These are phyloP conservation scores for Malassezia japonica DNA, from an alignment of 1,284 basidiomycete species.

Conservation along the genomic window DNA sequence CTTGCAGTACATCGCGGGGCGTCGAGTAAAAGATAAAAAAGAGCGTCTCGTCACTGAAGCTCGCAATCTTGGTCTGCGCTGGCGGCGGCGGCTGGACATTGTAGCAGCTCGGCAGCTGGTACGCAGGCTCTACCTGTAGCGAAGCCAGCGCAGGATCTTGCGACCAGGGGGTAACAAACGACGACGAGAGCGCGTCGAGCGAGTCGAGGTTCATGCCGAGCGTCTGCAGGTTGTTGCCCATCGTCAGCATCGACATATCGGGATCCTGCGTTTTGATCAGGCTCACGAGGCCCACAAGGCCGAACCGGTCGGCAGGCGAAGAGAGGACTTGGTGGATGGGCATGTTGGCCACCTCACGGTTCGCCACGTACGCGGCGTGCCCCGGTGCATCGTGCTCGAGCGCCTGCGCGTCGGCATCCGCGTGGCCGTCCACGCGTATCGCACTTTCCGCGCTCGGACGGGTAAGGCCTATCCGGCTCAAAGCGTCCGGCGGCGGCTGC, in stretches of 20 bases:
- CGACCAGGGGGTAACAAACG: constrained; percentile 94
- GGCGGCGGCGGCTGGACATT: constrained; percentile 84
- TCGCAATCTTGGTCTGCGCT: constrained; percentile 71
- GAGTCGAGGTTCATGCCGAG: constrained; percentile 83
- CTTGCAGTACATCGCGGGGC: constrained; percentile 84
- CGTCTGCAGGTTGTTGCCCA: constrained; percentile 84
- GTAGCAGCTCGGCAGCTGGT: constrained; percentile 83
- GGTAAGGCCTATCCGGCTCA: constrained; percentile 9
- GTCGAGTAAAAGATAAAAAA: constrained; percentile 98
- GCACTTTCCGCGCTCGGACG: not conserved
- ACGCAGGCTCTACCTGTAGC: constrained; percentile 71
- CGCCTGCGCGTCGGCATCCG: constrained; percentile 15
- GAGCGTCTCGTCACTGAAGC: constrained; percentile 90
- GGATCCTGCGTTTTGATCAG: constrained; percentile 84
- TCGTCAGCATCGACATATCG: constrained; percentile 71
- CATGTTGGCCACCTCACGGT: constrained; percentile 47
- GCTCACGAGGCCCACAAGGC: constrained; percentile 73
- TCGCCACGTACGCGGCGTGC: constrained; percentile 8
- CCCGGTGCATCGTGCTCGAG: constrained; percentile 4
- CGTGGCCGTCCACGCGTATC: constrained; percentile 21
- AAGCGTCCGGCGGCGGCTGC: not conserved
- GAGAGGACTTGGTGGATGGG: constrained; percentile 89
- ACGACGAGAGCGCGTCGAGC: constrained; percentile 74
- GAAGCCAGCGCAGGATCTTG: constrained; percentile 72
- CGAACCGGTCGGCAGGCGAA: constrained; percentile 91